Evolutionary conservation across 257 asterid species (phyloP).

Genomic region (Solanum corneliomulleri): DNA sequence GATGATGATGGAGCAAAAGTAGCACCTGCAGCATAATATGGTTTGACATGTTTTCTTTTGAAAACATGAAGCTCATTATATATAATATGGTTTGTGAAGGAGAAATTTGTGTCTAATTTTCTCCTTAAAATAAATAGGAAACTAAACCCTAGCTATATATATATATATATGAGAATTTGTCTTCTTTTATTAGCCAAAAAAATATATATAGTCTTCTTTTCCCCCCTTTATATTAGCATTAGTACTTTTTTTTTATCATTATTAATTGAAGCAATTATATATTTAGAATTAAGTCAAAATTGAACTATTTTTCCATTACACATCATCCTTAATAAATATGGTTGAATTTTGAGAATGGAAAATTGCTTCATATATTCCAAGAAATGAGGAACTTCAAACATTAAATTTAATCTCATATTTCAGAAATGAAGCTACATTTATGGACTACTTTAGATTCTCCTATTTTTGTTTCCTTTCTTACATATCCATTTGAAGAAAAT

Average conservation of each 20-base stretch:
- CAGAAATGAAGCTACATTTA: not conserved
- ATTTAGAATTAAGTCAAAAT: not conserved
- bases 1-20: not conserved
- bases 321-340: not conserved
- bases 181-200: not conserved
- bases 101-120: not conserved
- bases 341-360: not conserved
- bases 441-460: not conserved
- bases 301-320: not conserved
- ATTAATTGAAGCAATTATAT: not conserved
- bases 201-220: not conserved
- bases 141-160: not conserved
- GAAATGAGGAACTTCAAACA: not conserved
- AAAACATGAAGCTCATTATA: too few species aligned
- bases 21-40: too few species aligned
- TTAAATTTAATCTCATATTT: not conserved
- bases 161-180: not conserved
- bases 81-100: not conserved
- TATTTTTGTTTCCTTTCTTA: not conserved
- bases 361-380: not conserved
- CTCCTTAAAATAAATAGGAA: not conserved
- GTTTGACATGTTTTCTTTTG: too few species aligned
- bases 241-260: not conserved
- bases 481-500: not conserved
- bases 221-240: not conserved